phyloP scores from a whole-genome alignment of 306 rosid species.

The Gastrolobium bilobum region DNA sequence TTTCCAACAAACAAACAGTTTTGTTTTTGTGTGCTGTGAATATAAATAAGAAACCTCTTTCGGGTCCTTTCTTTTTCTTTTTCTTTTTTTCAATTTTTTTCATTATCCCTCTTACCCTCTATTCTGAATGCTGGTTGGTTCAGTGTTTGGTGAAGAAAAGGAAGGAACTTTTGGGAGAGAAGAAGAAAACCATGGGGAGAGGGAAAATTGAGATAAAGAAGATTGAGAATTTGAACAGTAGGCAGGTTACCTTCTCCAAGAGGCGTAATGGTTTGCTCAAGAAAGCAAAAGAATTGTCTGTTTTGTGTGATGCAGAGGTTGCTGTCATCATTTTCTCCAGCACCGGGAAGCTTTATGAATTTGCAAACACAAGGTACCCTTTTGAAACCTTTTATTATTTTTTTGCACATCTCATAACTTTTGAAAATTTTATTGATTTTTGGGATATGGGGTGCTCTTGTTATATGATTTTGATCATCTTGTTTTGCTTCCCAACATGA shows the following conservation, averaged over 20 bases:
- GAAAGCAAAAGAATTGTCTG: slow-evolving; percentile 77
- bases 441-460: not conserved
- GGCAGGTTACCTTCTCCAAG: slow-evolving; percentile 86
- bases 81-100: not conserved
- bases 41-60: slow-evolving; percentile 25
- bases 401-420: not conserved
- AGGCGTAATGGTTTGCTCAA: slow-evolving; percentile 76
- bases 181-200: slow-evolving; percentile 64
- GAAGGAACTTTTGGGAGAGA: slow-evolving; percentile 33
- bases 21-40: slow-evolving; percentile 13
- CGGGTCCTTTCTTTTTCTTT: no score
- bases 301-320: slow-evolving; percentile 82
- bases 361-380: slow-evolving; percentile 66
- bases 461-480: not conserved
- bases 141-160: slow-evolving; percentile 31
- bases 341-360: slow-evolving; percentile 76
- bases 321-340: slow-evolving; percentile 77
- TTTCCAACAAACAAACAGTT: slow-evolving; percentile 25
- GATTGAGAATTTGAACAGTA: slow-evolving; percentile 76
- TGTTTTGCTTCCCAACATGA: no score
- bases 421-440: not conserved
- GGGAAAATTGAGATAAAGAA: slow-evolving; percentile 82
- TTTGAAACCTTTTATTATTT: not conserved
- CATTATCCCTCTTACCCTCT: slow-evolving; percentile 5
- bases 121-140: slow-evolving; percentile 24